phyloP scores from a whole-genome alignment of 164 flowering plant species.

The Nymphaea thermarum region DNA sequence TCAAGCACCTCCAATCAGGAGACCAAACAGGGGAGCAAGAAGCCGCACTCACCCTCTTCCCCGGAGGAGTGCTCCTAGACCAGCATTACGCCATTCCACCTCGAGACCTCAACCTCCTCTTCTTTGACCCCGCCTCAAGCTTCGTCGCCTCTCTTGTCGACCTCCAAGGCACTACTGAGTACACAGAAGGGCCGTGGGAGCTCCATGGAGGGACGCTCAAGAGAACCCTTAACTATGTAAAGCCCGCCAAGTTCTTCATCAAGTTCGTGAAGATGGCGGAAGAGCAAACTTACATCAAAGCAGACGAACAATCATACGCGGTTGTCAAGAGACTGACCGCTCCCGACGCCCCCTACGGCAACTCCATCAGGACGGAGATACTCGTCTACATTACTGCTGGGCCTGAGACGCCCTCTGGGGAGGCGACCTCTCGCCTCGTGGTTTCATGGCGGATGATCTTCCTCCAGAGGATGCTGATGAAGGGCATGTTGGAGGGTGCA shows the following conservation, averaged over 20 bases:
- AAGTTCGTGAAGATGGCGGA: conserved; percentile 80
- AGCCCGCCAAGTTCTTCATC: conserved; percentile 54
- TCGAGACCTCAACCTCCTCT: conserved; percentile 51
- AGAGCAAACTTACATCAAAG: conserved; percentile 76
- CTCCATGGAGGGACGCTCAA: conserved; percentile 49
- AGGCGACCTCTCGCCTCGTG: conserved; percentile 55
- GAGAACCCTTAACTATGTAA: conserved; percentile 51
- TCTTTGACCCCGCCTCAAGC: conserved; percentile 60
- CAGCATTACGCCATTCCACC: conserved; percentile 51
- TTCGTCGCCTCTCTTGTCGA: conserved; percentile 44
- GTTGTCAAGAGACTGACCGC: conserved; percentile 59
- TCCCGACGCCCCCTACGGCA: conserved; percentile 82
- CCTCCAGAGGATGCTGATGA: conserved; percentile 89
- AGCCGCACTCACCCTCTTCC: conserved; percentile 49
- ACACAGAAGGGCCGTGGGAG: conserved; percentile 58
- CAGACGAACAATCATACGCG: conserved; percentile 66
- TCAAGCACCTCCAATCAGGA: conserved; percentile 38
- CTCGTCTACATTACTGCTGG: conserved; percentile 76
- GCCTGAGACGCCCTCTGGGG: conserved; percentile 71
- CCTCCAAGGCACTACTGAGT: conserved; percentile 60
- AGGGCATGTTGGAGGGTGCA: conserved; percentile 86
- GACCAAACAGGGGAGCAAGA: conserved; percentile 45
- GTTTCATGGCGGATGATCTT: conserved; percentile 89
- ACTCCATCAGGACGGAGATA: conserved; percentile 53
- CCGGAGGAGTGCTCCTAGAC: conserved; percentile 74